A percentile compares a stretch with the other conserved stretches of the same genome.
Evolutionary conservation across 805 yeast genomes (phyloP).

Genomic region (Naumovozyma castellii): DNA sequence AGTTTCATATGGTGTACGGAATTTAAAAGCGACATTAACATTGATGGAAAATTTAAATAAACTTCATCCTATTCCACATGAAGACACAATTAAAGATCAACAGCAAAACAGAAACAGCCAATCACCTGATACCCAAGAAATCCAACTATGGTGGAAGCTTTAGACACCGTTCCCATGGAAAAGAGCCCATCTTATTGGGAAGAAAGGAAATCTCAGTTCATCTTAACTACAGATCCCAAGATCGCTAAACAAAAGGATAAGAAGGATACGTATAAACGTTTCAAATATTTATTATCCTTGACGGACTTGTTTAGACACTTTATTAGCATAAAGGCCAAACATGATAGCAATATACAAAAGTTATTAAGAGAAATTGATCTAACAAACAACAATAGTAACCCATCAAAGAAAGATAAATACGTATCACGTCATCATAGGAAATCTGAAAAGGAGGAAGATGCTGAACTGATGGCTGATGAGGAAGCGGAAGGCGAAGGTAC

Average conservation of each 20-base stretch:
- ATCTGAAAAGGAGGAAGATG: slow-evolving; percentile 93
- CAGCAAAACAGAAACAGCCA: too few species aligned
- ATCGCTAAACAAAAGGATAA: slow-evolving; percentile 44
- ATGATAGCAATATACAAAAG: slow-evolving; percentile 62
- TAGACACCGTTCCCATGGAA: neutral
- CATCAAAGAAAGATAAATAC: slow-evolving; percentile 21
- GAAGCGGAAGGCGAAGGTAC: slow-evolving; percentile 43
- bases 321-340: slow-evolving; percentile 69
- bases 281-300: slow-evolving; percentile 68
- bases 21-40: too few species aligned
- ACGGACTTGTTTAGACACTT: slow-evolving; percentile 85
- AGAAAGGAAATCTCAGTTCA: slow-evolving; percentile 39
- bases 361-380: slow-evolving; percentile 46
- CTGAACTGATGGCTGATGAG: slow-evolving; percentile 78
- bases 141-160: too few species aligned
- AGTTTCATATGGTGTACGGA: too few species aligned
- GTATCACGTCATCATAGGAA: slow-evolving; percentile 55
- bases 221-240: slow-evolving; percentile 47
- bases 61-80: too few species aligned
- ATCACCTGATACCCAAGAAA: too few species aligned
- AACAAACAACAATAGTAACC: slow-evolving; percentile 35
- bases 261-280: slow-evolving; percentile 68
- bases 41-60: too few species aligned
- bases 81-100: too few species aligned
- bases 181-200: slow-evolving; percentile 20